These are phyloP conservation scores for Pleurotus eryngii DNA, from an alignment of 768 basidiomycete genomes.

Conservation along the genomic window DNA sequence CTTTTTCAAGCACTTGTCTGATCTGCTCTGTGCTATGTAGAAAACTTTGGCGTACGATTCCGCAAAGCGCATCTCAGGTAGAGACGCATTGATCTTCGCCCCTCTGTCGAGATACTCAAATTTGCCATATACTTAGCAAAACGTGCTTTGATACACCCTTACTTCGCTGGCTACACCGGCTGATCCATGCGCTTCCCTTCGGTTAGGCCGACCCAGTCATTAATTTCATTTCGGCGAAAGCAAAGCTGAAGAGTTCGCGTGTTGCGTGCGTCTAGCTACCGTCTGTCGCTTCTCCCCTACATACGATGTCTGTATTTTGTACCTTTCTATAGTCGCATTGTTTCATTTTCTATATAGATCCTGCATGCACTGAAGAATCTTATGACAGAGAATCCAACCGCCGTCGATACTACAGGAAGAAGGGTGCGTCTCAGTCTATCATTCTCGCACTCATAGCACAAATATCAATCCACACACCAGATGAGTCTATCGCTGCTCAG, in stretches of 20 bases:
- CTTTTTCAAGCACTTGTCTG: not conserved
- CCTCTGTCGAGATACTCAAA: conserved; percentile 25
- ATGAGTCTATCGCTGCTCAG: conserved; percentile 9
- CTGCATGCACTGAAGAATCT: too few relatives aligned
- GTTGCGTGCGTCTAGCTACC: too few relatives aligned
- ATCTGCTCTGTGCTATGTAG: conserved; percentile 24
- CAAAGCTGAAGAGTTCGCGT: too few relatives aligned
- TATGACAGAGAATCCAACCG: conserved; percentile 26
- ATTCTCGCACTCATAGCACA: not conserved
- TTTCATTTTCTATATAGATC: too few relatives aligned
- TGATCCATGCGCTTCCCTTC: too few relatives aligned
- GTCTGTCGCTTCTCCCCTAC: too few relatives aligned
- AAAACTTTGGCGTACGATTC: conserved; percentile 83
- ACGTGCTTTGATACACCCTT: conserved; percentile 48
- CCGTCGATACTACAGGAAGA: conserved; percentile 18
- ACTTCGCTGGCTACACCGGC: too few relatives aligned
- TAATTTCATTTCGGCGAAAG: too few relatives aligned
- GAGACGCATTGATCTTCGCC: conserved; percentile 18
- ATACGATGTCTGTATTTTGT: too few relatives aligned
- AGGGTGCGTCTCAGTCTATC: conserved; percentile 15
- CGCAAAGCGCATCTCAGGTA: conserved; percentile 89
- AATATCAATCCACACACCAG: not conserved
- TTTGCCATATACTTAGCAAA: conserved; percentile 45
- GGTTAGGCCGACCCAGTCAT: too few relatives aligned
- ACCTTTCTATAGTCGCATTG: too few relatives aligned